Evolutionary conservation across 352 stramenopile genomes (phyloP).

Genomic region (Globisporangium nodosum): DNA sequence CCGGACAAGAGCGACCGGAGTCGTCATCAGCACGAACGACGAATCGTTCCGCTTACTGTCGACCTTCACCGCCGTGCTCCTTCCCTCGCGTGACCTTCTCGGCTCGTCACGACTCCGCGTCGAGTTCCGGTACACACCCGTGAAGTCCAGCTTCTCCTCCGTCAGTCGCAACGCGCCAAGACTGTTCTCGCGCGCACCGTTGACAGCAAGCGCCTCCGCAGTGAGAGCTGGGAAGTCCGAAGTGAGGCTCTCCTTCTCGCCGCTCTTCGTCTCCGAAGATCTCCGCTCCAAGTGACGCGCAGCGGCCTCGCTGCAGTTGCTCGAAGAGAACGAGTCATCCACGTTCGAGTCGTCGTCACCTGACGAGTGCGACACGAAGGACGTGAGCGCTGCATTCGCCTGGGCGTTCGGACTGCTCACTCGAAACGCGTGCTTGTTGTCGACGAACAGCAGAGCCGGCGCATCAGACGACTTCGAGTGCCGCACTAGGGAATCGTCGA

Average conservation of each 20-base stretch:
- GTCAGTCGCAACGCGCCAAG: conserved; percentile 7
- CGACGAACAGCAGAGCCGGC: background rate
- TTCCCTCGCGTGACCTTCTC: background rate
- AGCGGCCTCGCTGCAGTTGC: conserved; percentile 12
- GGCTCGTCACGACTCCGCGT: conserved; percentile 21
- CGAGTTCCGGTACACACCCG: conserved; percentile 38
- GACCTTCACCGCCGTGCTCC: background rate
- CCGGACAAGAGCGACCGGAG: conserved; percentile 16
- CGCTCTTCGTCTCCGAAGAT: background rate
- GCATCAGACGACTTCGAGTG: background rate
- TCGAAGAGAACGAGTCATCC: conserved; percentile 25
- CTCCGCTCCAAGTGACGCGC: conserved; percentile 2
- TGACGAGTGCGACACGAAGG: conserved; percentile 13
- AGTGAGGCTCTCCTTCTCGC: background rate
- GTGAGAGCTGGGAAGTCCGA: background rate
- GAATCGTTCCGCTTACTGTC: background rate
- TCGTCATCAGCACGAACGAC: conserved; percentile 3
- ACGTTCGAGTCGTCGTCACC: background rate
- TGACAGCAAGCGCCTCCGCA: background rate
- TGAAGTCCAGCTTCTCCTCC: conserved; percentile 43
- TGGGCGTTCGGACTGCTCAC: conserved; percentile 5
- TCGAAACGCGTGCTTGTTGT: background rate
- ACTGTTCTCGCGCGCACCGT: background rate
- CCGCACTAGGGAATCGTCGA: too few species aligned
- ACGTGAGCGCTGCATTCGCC: conserved; percentile 6